phyloP scores from a whole-genome alignment of 176 grass and related monocot species.

The Hordeum vulgare region DNA sequence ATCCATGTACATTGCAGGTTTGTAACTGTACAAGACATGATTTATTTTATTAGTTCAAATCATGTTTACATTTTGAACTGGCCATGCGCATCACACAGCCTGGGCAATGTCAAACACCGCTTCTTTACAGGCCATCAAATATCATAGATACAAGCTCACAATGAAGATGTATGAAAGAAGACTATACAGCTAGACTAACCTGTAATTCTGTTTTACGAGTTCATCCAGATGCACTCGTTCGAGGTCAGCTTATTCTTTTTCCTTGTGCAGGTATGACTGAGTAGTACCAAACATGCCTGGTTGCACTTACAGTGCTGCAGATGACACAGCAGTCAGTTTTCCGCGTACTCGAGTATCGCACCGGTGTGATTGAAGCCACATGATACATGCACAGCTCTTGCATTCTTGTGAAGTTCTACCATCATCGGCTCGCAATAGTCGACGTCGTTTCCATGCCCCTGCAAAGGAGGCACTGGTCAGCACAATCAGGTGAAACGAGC shows the following conservation, averaged over 20 bases:
- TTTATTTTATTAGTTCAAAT: not conserved
- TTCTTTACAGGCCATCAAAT: not conserved
- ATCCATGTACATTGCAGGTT: not conserved
- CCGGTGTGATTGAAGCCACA: slow-evolving; percentile 96
- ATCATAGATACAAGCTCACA: not conserved
- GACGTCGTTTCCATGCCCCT: slow-evolving; percentile 81
- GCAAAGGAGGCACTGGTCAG: slow-evolving; percentile 12
- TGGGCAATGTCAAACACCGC: not conserved
- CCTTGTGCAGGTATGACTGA: slow-evolving; percentile 8
- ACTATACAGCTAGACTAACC: slow-evolving; percentile 12
- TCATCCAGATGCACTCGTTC: not conserved
- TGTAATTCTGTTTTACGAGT: slow-evolving; percentile 3
- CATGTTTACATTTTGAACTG: slow-evolving; percentile 6
- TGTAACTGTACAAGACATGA: not conserved
- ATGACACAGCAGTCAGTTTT: slow-evolving; percentile 17
- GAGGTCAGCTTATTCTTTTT: not conserved
- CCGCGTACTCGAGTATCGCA: slow-evolving; percentile 55
- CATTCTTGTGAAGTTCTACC: slow-evolving; percentile 43
- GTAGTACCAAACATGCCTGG: not conserved
- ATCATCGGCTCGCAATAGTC: slow-evolving; percentile 73
- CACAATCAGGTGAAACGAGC: not conserved
- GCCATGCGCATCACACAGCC: not conserved
- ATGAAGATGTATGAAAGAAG: slow-evolving; percentile 11
- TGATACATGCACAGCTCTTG: slow-evolving; percentile 67
- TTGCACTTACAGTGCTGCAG: not conserved